These are phyloP conservation scores for Russula foetens DNA, from an alignment of 768 basidiomycete species.

Conservation along the genomic window DNA sequence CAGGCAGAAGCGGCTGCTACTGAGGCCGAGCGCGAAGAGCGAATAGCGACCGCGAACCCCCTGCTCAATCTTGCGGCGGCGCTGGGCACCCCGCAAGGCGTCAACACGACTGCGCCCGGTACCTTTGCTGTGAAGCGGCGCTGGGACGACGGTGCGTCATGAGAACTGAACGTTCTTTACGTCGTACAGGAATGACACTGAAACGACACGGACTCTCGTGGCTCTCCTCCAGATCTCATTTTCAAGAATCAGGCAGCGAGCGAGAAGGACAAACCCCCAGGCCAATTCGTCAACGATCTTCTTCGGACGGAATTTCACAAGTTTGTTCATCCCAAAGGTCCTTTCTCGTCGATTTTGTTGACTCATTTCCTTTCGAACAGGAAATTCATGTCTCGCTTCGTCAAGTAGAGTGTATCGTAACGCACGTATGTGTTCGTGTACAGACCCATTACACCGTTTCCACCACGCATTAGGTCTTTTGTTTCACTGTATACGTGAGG, in stretches of 20 bases:
- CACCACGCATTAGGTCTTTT: neutral
- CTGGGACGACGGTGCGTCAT: conserved; percentile 83
- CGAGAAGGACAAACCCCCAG: conserved; percentile 51
- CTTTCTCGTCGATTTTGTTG: neutral
- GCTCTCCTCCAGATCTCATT: conserved; percentile 65
- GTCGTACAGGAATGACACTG: neutral
- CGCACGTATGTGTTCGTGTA: neutral
- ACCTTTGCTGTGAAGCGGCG: conserved; percentile 88
- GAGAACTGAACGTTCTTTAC: neutral
- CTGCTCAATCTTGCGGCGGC: conserved; percentile 87
- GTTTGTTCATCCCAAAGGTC: conserved; percentile 35
- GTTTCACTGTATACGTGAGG: neutral
- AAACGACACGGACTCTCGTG: no score
- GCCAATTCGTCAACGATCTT: conserved; percentile 92
- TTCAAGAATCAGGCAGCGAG: conserved; percentile 97
- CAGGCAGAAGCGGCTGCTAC: conserved; percentile 57
- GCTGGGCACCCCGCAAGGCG: conserved; percentile 66
- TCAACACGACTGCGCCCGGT: conserved; percentile 68
- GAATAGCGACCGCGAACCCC: conserved; percentile 84
- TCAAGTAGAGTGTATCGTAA: conserved; percentile 48
- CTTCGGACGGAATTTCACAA: conserved; percentile 91
- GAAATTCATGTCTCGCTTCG: conserved; percentile 90
- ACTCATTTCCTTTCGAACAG: conserved; percentile 30
- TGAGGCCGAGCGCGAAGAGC: conserved; percentile 60
- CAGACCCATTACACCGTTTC: neutral